phyloP scores from a whole-genome alignment of 164 flowering plant genomes.

The Cinnamomum micranthum region DNA sequence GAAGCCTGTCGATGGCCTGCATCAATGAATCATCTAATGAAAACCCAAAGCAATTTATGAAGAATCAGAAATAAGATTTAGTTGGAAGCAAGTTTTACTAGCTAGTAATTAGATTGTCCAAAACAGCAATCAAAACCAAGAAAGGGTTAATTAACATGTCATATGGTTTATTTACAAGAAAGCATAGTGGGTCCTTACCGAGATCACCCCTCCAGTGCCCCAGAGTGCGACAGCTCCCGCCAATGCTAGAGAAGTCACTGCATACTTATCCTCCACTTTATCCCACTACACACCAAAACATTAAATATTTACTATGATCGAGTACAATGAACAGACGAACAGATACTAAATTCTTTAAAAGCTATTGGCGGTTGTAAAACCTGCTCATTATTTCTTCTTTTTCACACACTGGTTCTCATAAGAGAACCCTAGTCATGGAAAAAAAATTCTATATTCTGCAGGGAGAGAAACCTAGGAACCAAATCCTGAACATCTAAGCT shows the following conservation, averaged over 20 bases:
- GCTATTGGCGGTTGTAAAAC: too few relatives aligned
- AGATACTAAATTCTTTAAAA: too few relatives aligned
- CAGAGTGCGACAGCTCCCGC: constrained; percentile 55
- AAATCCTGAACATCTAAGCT: too few relatives aligned
- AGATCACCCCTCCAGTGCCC: constrained; percentile 66
- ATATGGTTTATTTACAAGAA: not conserved
- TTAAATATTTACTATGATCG: too few relatives aligned
- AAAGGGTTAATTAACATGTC: too few relatives aligned
- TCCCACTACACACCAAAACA: constrained; percentile 56
- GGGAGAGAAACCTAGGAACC: too few relatives aligned
- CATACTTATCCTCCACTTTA: constrained; percentile 89
- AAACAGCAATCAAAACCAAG: not conserved
- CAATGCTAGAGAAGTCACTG: constrained; percentile 64
- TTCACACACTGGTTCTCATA: too few relatives aligned
- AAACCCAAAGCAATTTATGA: not conserved
- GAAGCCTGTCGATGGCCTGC: constrained; percentile 95
- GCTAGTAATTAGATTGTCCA: not conserved
- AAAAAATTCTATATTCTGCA: too few relatives aligned
- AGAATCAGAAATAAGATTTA: not conserved
- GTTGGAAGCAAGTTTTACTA: not conserved
- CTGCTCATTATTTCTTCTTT: too few relatives aligned
- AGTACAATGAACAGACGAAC: too few relatives aligned
- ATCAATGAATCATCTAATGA: not conserved
- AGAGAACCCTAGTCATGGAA: too few relatives aligned
- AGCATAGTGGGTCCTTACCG: constrained; percentile 36